phyloP scores from a whole-genome alignment of 2,329 filamentous ascomycete species.

The Monascus ruber region DNA sequence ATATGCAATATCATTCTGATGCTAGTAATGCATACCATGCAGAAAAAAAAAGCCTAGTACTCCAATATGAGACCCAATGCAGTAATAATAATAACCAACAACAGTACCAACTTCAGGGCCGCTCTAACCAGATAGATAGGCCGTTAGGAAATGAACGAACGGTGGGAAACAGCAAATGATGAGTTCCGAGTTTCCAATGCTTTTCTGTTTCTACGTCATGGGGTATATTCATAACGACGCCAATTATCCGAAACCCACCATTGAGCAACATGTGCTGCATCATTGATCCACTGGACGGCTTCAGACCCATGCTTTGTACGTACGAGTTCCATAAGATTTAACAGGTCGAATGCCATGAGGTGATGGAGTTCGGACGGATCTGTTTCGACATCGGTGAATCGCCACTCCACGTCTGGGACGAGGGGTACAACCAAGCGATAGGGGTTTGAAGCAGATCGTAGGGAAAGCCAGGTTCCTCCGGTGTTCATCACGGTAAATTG shows the following conservation, averaged over 20 bases:
- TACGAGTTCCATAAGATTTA: constrained; percentile 10
- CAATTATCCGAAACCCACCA: constrained; percentile 22
- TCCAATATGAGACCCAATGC: no score
- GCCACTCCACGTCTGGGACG: constrained; percentile 21
- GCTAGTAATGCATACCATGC: no score
- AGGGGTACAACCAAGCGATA: constrained; percentile 22
- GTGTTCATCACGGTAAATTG: constrained; percentile 27
- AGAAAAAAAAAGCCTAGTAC: no score
- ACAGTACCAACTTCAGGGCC: no score
- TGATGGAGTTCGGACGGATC: constrained; percentile 15
- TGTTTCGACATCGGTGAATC: constrained; percentile 17
- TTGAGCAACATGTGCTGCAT: constrained; percentile 15
- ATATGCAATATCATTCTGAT: no score
- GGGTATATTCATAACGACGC: constrained; percentile 9
- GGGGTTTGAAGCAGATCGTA: constrained; percentile 18
- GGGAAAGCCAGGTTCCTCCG: constrained; percentile 18
- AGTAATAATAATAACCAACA: no score
- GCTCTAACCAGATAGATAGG: no score
- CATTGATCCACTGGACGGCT: constrained; percentile 12
- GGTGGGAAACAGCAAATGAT: no score
- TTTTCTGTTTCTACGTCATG: background rate
- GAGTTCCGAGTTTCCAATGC: background rate
- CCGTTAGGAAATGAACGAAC: no score
- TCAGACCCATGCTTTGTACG: constrained; percentile 9
- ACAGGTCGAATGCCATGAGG: constrained; percentile 12